phyloP scores from a whole-genome alignment of 257 asterid genomes.

The Nicotiana undulata region DNA sequence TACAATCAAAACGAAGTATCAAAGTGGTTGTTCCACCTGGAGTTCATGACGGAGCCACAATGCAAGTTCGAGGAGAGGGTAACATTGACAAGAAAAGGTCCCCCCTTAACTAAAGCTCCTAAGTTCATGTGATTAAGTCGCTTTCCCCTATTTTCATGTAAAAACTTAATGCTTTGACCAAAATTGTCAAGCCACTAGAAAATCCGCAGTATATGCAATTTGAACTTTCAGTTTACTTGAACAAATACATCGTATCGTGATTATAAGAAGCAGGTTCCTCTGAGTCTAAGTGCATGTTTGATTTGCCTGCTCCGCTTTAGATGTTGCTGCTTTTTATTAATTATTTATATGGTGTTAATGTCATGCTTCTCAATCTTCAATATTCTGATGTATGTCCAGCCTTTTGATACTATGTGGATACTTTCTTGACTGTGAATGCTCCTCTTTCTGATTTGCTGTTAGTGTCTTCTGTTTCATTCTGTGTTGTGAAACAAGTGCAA shows the following conservation, averaged over 20 bases:
- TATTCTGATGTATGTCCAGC: neutral
- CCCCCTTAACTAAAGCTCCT: neutral
- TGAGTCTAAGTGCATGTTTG: neutral
- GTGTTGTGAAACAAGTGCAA: neutral
- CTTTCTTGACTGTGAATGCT: neutral
- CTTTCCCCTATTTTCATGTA: neutral
- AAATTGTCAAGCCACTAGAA: neutral
- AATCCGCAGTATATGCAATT: neutral
- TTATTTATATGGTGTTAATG: neutral
- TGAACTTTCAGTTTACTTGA: neutral
- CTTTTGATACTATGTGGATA: neutral
- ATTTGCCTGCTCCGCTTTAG: neutral
- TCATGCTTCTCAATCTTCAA: neutral
- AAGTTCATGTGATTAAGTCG: neutral
- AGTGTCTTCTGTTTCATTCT: neutral
- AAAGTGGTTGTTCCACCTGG: conserved; percentile 85
- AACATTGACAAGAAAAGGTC: conserved; percentile 73
- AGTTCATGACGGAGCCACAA: conserved; percentile 61
- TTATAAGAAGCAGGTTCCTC: neutral
- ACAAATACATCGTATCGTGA: neutral
- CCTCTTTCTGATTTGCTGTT: neutral
- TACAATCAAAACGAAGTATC: conserved; percentile 52
- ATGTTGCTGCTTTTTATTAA: neutral
- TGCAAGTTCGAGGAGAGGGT: conserved; percentile 89
- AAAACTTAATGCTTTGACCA: neutral